Evolutionary conservation across 2,329 filamentous ascomycete genomes (phyloP), one percentile per base, ranked within the genome.

Genomic region (Hypoxylon sp.): DNA sequence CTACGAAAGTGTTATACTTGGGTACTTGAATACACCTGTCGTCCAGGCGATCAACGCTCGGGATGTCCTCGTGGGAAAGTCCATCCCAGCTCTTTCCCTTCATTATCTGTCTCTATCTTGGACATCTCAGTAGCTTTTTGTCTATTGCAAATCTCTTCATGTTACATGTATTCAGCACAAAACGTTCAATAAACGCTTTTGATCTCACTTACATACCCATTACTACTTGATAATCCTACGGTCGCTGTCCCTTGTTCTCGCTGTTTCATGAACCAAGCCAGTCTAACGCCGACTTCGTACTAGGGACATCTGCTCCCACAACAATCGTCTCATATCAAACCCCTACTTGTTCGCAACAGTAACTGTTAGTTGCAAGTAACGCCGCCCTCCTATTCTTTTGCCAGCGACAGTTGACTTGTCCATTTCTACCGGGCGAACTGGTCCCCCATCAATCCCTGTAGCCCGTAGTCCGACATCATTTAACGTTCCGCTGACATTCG

Each of bases 291-390:
- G 19, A 41, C 39, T 52, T 61, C 19, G n/a, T 56, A 34, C 56
- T 68, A 60, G 55, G 48, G 39, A 56, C 56, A 23, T 64, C 51
- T 63, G 48, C 68, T 68, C 63, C 66, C 61, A 61, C 66, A 63
- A 55, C 53, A 58, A 45, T 30, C 58, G 68, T 69, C 63, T 65
- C 63, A 67, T 57, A 67, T 59, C 25, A 16, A 55, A 43, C 53
- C 45, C 50, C 27, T 29, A 57, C 34, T 55, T 54, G 23, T 57
- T 46, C 39, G 39, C 59, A 46, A 61, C 63, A n/a, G 21, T 61
- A 59, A 58, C 32, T 51, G 16, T 51, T 64, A 14, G 46, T 59
- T 60, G 48, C 61, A 29, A 63, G 64, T 57, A 60, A 61, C 58
- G 34, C 14, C 46, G 19, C 19, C 55, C 23, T 61, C 16, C 21